Base-by-base conservation (phyloP, 345 rosid species). In the Populus simonii region DNA sequence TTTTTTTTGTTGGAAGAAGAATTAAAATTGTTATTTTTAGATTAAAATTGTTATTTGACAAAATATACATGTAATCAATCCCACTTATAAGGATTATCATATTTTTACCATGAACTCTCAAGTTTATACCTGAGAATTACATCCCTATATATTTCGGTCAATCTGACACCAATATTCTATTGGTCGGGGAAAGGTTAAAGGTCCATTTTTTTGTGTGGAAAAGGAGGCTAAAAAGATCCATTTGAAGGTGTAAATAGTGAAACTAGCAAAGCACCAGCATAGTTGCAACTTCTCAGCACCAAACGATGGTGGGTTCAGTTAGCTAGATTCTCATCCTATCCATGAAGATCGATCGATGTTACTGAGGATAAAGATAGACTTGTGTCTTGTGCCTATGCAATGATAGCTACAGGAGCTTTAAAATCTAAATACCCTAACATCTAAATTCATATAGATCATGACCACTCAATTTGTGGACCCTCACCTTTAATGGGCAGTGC, bases 391-490 rank as follows among this genome's bases (percentile, higher is more conserved):
- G 13, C 16, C 33, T n/a, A 22, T 43, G 45, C 47, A 45, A 59
- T 65, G 70, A 70, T 20, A 71, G 59, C 23, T 38, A 55, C 79
- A 27, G 18, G 29, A 69, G 63, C 71, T 65, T 71, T 41, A 15
- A 33, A 61, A 53, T 55, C 35, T 41, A 5, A 69, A 71, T 53
- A 41, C 74, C 49, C 70, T 47, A 31, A 41, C 35, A 31, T 70
- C 55, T 29, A 38, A 7, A 38, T 70, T 43, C 62, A 70, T 45
- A 2, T 16, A 10, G 49, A 71, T 17, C 63, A 65, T 25, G 29
- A 36, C 80, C 80, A 65, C 80, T 71, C 71, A 65, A 23, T 72
- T 51, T 49, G 80, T 25, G 75, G 76, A 65, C 80, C 80, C 36
- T 23, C 55, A 22, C 8, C n/a, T 35, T 29, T 6, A 77, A 61